Evolutionary conservation across 352 stramenopile genomes (phyloP).

Genomic region (Thalassiosira hispida): DNA sequence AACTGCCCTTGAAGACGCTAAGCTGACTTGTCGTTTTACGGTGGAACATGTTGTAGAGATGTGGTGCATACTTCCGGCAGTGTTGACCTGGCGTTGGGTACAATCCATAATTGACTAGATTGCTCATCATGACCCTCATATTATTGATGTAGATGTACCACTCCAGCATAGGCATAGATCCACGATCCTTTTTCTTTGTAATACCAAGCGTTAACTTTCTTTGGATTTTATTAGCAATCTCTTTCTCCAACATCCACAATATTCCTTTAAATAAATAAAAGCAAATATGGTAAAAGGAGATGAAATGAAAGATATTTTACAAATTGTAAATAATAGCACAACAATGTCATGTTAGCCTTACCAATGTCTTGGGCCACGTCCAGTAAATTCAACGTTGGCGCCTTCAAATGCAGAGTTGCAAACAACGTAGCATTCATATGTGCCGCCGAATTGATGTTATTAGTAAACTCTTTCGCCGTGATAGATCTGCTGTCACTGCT

Average conservation of each 20-base stretch:
- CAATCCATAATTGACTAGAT: background rate
- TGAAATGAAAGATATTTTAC: too few species aligned
- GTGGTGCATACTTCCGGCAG: background rate
- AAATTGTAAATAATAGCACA: background rate
- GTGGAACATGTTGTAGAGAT: background rate
- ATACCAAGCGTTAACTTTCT: too few species aligned
- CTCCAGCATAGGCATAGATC: background rate
- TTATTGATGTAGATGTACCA: background rate
- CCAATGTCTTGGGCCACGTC: background rate
- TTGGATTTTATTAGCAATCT: background rate
- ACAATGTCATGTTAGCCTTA: background rate
- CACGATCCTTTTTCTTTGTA: background rate
- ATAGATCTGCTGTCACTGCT: background rate
- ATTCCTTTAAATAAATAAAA: background rate
- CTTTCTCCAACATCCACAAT: background rate
- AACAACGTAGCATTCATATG: background rate
- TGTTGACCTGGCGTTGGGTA: background rate
- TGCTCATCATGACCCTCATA: background rate
- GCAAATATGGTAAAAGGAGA: too few species aligned
- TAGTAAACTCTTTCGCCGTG: too few species aligned
- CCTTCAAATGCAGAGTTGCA: background rate
- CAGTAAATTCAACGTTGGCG: background rate
- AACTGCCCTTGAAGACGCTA: too few species aligned
- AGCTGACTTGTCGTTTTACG: too few species aligned
- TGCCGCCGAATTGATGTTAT: too few species aligned